Evolutionary conservation across 345 rosid species (phyloP), one percentile per base, ranked within the genome.

Genomic region (Pugionium dolabratum): DNA sequence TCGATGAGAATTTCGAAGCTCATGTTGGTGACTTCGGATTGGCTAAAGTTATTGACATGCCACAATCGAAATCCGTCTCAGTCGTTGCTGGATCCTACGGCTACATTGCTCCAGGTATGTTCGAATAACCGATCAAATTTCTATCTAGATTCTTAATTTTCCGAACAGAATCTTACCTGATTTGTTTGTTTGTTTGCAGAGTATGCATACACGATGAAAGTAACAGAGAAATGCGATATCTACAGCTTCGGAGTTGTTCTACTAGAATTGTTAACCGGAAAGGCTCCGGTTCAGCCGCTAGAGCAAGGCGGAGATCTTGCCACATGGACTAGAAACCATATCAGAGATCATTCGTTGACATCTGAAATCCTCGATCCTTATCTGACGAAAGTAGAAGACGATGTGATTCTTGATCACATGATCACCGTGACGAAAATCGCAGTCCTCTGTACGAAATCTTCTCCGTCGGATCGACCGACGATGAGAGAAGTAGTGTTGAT

Each of bases 61-160:
- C 96, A 25, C 91, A 86, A 0, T 86, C 96, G 0, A 95, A 95
- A 82, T 91, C 99, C 9, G 81, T 95, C 83, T 91, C 99, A 39
- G 97, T 95, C 0, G 89, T 95, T 0, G 99, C 96, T 33, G 99
- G 99, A 71, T 91, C 99, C 7, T 95, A 95, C 66, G 99, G 99
- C 4, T 95, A 95, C 78, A 95, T 95, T 5, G 99, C 99, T 27
- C 99, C 99, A 0, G 99, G 99, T 95, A 83, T 42, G 82, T 45
- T 31, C 0, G 1, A 10, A 54, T 18, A 45, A 11, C 3, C 10
- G 4, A 3, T 27, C 37, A 36, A 18, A 1, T 6, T 29, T 52
- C 34, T 5, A 27, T 26, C 2, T 50, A n/a, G 1, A 54, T 46
- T 46, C 11, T 7, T 25, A 42, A 28, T 36, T 28, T 7, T 18